Evolutionary conservation across 2,329 filamentous ascomycete genomes (phyloP).

Genomic region (Ceratocystis albifundus): DNA sequence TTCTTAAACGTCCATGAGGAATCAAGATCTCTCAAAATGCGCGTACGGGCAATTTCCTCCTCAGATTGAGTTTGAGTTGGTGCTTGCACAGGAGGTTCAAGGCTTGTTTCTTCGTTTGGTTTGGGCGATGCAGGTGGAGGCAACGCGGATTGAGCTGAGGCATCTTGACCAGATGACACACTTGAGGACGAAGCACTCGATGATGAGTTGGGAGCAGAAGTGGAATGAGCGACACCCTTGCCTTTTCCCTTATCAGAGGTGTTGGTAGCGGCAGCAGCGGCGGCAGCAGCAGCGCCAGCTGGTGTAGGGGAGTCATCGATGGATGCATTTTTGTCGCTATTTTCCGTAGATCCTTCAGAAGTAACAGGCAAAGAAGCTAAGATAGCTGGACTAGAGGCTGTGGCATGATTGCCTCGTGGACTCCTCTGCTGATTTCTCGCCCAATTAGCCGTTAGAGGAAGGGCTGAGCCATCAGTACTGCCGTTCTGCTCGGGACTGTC

Average conservation of each 20-base stretch:
- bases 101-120: constrained; percentile 10
- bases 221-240: constrained; percentile 13
- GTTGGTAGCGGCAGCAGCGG: constrained; percentile 22
- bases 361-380: constrained; percentile 46
- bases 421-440: constrained; percentile 56
- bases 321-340: constrained; percentile 36
- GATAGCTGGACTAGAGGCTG: constrained; percentile 71
- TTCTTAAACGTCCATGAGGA: constrained; percentile 25
- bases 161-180: not conserved
- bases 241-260: constrained; percentile 18
- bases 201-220: constrained; percentile 8
- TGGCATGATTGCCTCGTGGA: constrained; percentile 65
- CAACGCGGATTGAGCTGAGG: not conserved
- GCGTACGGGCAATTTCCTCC: not conserved
- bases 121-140: constrained; percentile 11
- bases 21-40: constrained; percentile 20
- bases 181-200: not conserved
- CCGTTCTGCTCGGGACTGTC: constrained; percentile 52
- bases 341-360: constrained; percentile 31
- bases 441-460: constrained; percentile 91
- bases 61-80: not conserved
- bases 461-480: constrained; percentile 70
- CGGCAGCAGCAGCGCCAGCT: constrained; percentile 24
- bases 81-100: constrained; percentile 16
- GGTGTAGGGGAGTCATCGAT: constrained; percentile 28